Evolutionary conservation across 83 land plant genomes (phyloP), one percentile per base, ranked within the genome.

Genomic region (Thuja plicata): DNA sequence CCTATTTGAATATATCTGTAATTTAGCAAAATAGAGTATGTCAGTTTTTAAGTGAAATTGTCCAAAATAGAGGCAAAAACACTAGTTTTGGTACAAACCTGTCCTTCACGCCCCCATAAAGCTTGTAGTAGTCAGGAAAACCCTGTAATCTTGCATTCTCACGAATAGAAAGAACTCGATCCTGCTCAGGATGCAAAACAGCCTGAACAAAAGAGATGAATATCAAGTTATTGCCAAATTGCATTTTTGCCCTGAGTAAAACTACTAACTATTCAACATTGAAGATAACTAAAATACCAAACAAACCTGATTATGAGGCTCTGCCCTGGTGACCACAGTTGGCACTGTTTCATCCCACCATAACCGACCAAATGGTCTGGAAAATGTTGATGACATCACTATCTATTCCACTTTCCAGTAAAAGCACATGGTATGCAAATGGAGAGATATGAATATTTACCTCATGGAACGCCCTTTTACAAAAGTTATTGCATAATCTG

Each of bases 281-380:
- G 45, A 37, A 74, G 15, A 74, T 38, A 15, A 15, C 40, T 78
- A 78, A 32, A 38, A 85, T 10, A 85, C 16, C 66, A 85, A 7
- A 34, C 40, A 34, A 45, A 96, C 99, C 94, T 96, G 99, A 86
- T 95, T 95, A 70, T 96, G 99, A 40, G 99, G 99, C 81, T 96
- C 98, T 9, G 99, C 98, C 52, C 97, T 89, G 5, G 98, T 96
- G 17, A 97, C 96, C 19, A 97, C 99, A 30, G 99, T 97, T 57
- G 99, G 92, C 32, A 97, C 98, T 32, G 98, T 98, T 70, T 95
- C 99, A 91, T 97, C 99, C 99, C 98, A 98, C 99, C 99, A 98
- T 38, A 97, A 88, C 3, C 99, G 93, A 9, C 93, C 99, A 90
- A 97, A 98, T 17, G 85, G 87, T 48, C 66, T 81, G 71, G 2